Base-by-base conservation (phyloP, 768 basidiomycete species). In the Leccinum rimulosum region DNA sequence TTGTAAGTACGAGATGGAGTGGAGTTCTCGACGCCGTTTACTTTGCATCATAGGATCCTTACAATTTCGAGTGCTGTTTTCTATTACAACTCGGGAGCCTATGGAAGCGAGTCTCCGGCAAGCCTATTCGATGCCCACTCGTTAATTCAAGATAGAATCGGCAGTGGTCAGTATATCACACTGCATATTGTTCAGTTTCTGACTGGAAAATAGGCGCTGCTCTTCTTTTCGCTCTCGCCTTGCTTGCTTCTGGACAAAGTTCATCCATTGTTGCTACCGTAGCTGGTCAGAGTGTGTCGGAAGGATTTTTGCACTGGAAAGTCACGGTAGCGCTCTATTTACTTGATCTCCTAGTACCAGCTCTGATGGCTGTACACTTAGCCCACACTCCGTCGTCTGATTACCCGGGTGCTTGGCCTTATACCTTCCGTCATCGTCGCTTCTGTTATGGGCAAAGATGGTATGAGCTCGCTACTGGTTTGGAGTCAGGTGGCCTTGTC, bases 251-350 rank as follows among this genome's bases (percentile, higher is more conserved):
- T 2, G 95, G 95, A 3, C 94, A 97, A 79, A 91, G 91, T 62
- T 91, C 95, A 0, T 90, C 89, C 8, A 82, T 97, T 52, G 88
- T 96, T 4, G 94, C 92, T 10, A 97, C 94, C 0, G 81, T 96
- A 11, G 88, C 92, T 1, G 94, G 94, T 0, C 95, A 97, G 73
- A 88, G 91, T 22, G 87, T 98, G 40, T 87, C 86, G 0, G 94
- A 97, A 73, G 94, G 95, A 0, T 94, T 95, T 73, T 79, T 96
- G 55, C 84, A 83, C 54, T 96, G 93, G 93, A 82, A 84, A 49
- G 82, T 93, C 36, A 89, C 91, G 62, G 89, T 33, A 33, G 27
- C 68, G 36, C 22, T 50, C 15, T 28, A 27, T 33, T n/a, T n/a
- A 17, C 33, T 61, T 68, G 15, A 49, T 68, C 28, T 48, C 69